Conservation (phyloP, 352 stramenopile species). For the Blastocystis sp. region DNA sequence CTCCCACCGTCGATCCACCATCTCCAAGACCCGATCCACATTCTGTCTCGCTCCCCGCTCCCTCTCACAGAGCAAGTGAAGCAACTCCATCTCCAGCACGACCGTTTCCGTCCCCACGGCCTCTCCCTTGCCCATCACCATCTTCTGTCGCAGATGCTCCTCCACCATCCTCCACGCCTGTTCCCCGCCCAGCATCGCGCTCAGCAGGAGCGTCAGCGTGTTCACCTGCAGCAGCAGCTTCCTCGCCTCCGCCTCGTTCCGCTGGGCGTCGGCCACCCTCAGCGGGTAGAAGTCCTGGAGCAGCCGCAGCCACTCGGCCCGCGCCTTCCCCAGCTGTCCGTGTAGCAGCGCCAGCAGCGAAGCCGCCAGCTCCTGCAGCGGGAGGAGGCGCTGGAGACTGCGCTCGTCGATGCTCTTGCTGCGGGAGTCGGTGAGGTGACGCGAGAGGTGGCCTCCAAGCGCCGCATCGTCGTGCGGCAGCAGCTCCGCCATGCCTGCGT, state of each 20-base stretch:
- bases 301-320: neutral
- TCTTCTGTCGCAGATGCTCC: neutral
- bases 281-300: constrained; percentile 24
- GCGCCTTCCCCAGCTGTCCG: neutral
- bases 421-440: neutral
- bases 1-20: neutral
- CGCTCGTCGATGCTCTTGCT: neutral
- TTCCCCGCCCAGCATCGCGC: neutral
- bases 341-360: neutral
- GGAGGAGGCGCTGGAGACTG: neutral
- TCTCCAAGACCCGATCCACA: neutral
- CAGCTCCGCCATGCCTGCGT: neutral
- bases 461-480: neutral
- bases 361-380: neutral
- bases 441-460: neutral
- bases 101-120: neutral
- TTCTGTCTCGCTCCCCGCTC: neutral
- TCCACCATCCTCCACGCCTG: neutral
- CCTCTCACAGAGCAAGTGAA: neutral
- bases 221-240: constrained; percentile 2
- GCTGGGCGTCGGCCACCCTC: neutral
- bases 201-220: neutral
- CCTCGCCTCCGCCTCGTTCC: neutral
- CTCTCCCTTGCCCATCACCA: neutral
- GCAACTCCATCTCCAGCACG: neutral